Evolutionary conservation across 371 early-diverging fungal genomes (phyloP), one percentile per base, ranked within the genome.

Genomic region (Mucor velutinosus): DNA sequence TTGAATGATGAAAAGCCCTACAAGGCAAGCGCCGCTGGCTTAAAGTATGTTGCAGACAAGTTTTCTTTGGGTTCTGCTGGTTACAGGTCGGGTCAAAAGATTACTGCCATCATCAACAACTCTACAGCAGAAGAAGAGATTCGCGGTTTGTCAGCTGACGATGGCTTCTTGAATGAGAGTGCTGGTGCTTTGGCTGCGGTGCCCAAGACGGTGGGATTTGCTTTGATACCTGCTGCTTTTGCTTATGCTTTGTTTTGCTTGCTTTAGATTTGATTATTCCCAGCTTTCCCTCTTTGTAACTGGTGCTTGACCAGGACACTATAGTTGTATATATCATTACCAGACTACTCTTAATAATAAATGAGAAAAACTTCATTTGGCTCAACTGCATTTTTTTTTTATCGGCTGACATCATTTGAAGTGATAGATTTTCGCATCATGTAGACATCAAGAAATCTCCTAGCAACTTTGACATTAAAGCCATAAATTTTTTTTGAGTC

Each of bases 1-100:
- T 59, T 81, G 29, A 82, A 84, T 43, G 85, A 87, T 67, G 71
- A 78, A 53, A 72, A 78, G 11, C 87, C 85, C 4, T 87, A 87
- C 62, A 84, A 83, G 72, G 72, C 81, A 67, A 71, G 76, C 74
- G 64, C 57, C 0, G 27, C 55, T 27, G 25, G 57, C 14, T 37
- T 57, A 25, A 78, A 81, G 7, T 76, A 62, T 29, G 76, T 82
- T 1, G 64, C 74, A 15, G 84, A 84, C 32, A 76, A 78, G 37
- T 76, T 76, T 66, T 82, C 85, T 15, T 76, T 79, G 66, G 85
- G 85, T 3, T 64, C 73, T 12, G 25, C 73, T 4, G 75, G 73
- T n/a, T 86, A 84, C 76, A 79, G 78, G 58, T 71, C 80, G n/a
- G 81, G 79, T n/a, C 82, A 83, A 59, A 37, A 57, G 7, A 51